Base-by-base conservation (phyloP, 2,329 filamentous ascomycete species). In the Parascedosporium putredinis region DNA sequence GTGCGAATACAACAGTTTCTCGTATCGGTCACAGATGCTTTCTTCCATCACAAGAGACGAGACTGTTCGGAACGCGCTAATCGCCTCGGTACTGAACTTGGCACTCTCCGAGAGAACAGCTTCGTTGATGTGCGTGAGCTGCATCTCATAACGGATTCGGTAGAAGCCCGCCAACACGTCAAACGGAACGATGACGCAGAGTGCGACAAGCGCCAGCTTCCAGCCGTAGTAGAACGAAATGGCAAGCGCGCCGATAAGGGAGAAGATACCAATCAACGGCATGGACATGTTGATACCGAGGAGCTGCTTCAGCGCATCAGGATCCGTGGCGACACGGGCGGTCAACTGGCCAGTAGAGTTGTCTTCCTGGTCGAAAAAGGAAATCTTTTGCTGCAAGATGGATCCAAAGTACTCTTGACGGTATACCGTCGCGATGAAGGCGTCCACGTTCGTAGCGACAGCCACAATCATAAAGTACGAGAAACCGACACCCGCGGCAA, bases 161-260 rank as follows among this genome's bases (percentile, higher is more conserved):
- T 69, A 74, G 57, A 70, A 80, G 0, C 69, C 71, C 0, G 72
- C 67, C 4, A 62, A 50, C 3, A 79, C 54, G 42, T 71, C 67
- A 18, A 79, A 59, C 0, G 76, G 76, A 49, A 77, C 62, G 5
- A 75, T 74, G 7, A 84, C 78, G 56, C 79, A 84, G 7, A 81
- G 67, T 0, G 78, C 74, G 0, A 90, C 81, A 0, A 88, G 65
- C 0, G 82, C 79, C 7, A 91, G 70, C 61, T 88, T 90, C 86
- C 86, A 90, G 1, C 83, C 83, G 60, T 84, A 88, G 3, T 74
- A 69, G 57, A 87, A 88, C 1, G 83, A 74, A 47, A 90, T 83
- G 40, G 74, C 68, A 12, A 87, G 64, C 6, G 76, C 79, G 0
- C 84, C 85, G 7, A 79, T 57, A 3, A 90, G 64, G 45, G 78